Evolutionary conservation across 495 filamentous ascomycete species (phyloP), one percentile per base, ranked within the genome.

Genomic region (Evernia prunastri): DNA sequence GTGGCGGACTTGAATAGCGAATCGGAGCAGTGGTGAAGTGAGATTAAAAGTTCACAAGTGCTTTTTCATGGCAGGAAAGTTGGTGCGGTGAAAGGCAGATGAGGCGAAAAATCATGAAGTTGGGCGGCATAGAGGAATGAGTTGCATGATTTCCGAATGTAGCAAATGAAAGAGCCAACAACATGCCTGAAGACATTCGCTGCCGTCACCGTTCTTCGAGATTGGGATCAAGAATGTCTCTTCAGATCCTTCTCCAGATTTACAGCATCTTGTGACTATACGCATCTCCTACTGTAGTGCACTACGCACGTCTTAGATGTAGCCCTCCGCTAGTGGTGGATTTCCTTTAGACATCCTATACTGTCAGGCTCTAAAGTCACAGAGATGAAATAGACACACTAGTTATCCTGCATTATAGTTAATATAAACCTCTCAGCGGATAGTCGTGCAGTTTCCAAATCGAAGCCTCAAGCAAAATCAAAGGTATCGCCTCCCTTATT

Each of bases 401-500:
- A 33, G 1, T 33, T n/a, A 33, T 54, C 15, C 3, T 20, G 17
- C 3, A 1, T 20, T 20, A 54, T n/a, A 3, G 1, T 29, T 29
- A 31, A 51, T 20, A 7, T 54, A 54, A 15, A 0, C 29, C 4
- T 33, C 27, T 54, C 8, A 11, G 17, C 27, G 6, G 17, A 54
- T 33, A 11, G 18, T 20, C 27, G 33, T 54, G 29, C 51, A 9
- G 4, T 10, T 33, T 9, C 25, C 29, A 54, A 4, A 17, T 33
- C 33, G 29, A n/a, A 54, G 29, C 39, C 64, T 75, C 60, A 85
- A 60, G 84, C 71, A 75, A 92, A 92, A 72, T 92, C 89, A 84
- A 97, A 98, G 2, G 89, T 93, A 83, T 97, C 94, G 66, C 80
- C 84, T 25, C 87, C 86, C 68, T 79, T 86, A 60, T 92, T 84